Conservation (phyloP, 768 basidiomycete species). For the Tulasnella sp. region DNA sequence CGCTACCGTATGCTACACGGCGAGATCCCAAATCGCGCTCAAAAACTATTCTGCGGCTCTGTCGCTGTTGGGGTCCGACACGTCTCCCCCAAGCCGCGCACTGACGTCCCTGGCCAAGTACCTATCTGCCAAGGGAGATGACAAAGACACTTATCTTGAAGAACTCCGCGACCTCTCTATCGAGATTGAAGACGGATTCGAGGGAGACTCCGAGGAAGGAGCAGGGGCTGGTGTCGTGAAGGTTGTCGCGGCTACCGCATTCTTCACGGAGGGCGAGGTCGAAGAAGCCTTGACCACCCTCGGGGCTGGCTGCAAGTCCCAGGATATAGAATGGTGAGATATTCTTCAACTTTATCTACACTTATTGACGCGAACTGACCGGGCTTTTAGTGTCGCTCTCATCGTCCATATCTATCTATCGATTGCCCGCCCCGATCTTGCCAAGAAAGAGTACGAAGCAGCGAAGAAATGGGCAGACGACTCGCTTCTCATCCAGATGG, state of each 20-base stretch:
- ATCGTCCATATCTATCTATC: conserved; percentile 82
- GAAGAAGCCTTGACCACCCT: conserved; percentile 91
- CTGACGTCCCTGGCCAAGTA: conserved; percentile 64
- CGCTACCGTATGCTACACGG: conserved; percentile 60
- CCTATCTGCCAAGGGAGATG: conserved; percentile 32
- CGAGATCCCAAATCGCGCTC: conserved; percentile 65
- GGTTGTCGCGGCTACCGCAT: conserved; percentile 79
- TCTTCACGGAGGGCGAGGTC: conserved; percentile 68
- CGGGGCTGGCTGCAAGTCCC: conserved; percentile 48
- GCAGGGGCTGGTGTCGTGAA: conserved; percentile 59
- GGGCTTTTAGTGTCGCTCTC: conserved; percentile 51
- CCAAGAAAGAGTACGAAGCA: conserved; percentile 71
- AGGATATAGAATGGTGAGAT: conserved; percentile 74
- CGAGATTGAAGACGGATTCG: conserved; percentile 68
- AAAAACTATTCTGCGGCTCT: conserved; percentile 45
- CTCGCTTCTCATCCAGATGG: conserved; percentile 76
- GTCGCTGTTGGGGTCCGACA: conserved; percentile 42
- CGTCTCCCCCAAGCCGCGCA: conserved; percentile 59
- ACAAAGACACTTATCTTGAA: conserved; percentile 53
- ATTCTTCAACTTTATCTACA: conserved; percentile 24
- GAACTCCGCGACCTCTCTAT: conserved; percentile 75
- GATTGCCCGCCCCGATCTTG: conserved; percentile 78
- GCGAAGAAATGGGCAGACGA: conserved; percentile 84
- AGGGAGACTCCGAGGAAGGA: conserved; percentile 48
- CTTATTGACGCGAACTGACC: neutral